Evolutionary conservation across 345 rosid genomes (phyloP).

Genomic region (Eucalyptus regnans): DNA sequence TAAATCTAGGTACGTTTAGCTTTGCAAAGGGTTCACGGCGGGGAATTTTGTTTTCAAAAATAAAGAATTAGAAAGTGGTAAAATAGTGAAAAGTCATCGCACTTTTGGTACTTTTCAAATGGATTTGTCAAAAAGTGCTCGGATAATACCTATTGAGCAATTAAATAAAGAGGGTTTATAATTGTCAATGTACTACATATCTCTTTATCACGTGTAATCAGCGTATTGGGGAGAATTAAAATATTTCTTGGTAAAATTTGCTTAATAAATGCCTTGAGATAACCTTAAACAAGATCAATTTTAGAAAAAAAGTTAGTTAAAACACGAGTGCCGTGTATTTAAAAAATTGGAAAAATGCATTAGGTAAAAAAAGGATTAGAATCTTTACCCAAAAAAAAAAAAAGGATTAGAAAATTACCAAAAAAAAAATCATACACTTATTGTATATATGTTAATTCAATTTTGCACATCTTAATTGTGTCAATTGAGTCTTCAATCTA

Average conservation of each 20-base stretch:
- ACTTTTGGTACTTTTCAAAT: not conserved
- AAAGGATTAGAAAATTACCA: rapidly evolving
- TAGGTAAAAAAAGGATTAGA: rapidly evolving
- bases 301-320: not conserved
- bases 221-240: not conserved
- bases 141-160: not conserved
- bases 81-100: not conserved
- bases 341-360: not conserved
- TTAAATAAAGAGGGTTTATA: not conserved
- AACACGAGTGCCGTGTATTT: rapidly evolving
- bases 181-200: not conserved
- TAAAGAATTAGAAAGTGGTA: not conserved
- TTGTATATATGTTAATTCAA: too few relatives aligned
- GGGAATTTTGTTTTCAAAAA: not conserved
- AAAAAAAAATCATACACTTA: too few relatives aligned
- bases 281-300: not conserved
- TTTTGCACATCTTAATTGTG: too few relatives aligned
- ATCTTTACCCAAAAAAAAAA: not conserved
- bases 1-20: not conserved
- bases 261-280: not conserved
- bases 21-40: not conserved
- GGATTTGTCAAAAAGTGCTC: not conserved
- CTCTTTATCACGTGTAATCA: not conserved
- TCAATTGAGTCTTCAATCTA: too few relatives aligned
- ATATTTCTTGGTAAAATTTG: not conserved